Evolutionary conservation across 768 basidiomycete species (phyloP).

Genomic region (Kwoniella botswanensis): DNA sequence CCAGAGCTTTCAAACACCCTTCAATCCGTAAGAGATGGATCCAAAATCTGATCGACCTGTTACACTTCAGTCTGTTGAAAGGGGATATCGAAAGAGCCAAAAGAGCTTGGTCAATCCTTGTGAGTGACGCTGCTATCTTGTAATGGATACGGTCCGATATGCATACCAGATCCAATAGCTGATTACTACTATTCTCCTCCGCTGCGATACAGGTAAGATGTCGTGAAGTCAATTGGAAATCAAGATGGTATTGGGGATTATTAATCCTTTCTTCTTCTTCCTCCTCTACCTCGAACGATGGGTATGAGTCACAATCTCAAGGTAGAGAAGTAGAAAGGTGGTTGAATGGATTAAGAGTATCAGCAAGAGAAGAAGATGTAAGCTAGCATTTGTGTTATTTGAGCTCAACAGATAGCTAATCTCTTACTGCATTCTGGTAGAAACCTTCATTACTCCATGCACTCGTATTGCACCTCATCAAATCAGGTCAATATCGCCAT

Average conservation of each 20-base stretch:
- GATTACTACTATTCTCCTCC: neutral
- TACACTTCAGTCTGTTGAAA: constrained; percentile 49
- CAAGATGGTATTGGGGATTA: constrained; percentile 57
- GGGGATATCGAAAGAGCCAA: constrained; percentile 44
- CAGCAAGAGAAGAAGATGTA: constrained; percentile 46
- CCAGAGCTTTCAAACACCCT: constrained; percentile 2
- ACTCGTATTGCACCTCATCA: constrained; percentile 71
- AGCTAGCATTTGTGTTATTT: constrained; percentile 14
- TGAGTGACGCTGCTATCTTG: constrained; percentile 22
- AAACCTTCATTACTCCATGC: constrained; percentile 77
- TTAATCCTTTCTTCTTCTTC: constrained; percentile 29
- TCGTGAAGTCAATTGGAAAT: constrained; percentile 54
- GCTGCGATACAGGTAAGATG: constrained; percentile 50
- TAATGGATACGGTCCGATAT: neutral
- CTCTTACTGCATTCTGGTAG: constrained; percentile 59
- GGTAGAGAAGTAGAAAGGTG: constrained; percentile 43
- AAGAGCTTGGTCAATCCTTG: constrained; percentile 55
- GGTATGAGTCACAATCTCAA: constrained; percentile 6
- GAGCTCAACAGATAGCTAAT: neutral
- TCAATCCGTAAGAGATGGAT: constrained; percentile 50
- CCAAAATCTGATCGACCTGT: constrained; percentile 52
- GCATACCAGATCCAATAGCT: neutral
- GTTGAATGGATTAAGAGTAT: constrained; percentile 41
- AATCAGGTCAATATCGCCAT: constrained; percentile 65
- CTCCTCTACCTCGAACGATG: neutral